Evolutionary conservation across 768 basidiomycete species (phyloP), one percentile per base, ranked within the genome.

Genomic region (Pulveroboletus sp.): DNA sequence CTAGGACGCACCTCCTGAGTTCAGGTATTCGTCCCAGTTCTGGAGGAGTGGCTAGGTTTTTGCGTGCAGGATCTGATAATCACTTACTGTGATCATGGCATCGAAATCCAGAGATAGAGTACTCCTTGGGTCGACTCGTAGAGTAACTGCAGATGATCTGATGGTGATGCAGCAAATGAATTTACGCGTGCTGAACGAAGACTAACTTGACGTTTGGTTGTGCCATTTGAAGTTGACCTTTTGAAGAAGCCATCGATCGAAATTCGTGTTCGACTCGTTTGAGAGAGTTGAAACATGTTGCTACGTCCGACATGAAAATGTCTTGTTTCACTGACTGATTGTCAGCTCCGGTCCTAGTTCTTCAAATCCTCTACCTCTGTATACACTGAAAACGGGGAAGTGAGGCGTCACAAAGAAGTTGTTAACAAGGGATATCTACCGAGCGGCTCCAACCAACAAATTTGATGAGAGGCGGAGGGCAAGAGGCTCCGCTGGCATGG

Each of bases 401-500:
- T 62, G 30, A 57, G 43, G 14, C 12, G 14, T 32, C 26, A n/a
- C 7, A 12, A 44, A 31, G 18, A n/a, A 8, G 24, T 32, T 18
- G 28, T 36, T 39, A 27, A 40, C 8, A 21, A 37, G 3, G 21
- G 27, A 5, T 40, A 59, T 80, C 51, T 66, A 92, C 92, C 92
- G 81, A 18, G 86, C 89, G 32, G 86, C 93, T 4, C 93, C 93
- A 52, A 94, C 85, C 76, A 95, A 83, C 38, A 95, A 70, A 62
- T 91, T 92, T 51, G 90, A 91, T 9, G 92, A 93, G 47, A 94
- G 71, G 55, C 93, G 76, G 49, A 95, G 71, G 2, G 93, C 92
- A 31, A 95, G 75, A 35, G 93, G 93, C 57, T 94, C 93, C 21
- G 75, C 67, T n/a, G 93, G 93, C 58, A 86, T 76, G 26, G 82